Base-by-base conservation (phyloP, 352 stramenopile genomes). In the Pythium myriotylum region DNA sequence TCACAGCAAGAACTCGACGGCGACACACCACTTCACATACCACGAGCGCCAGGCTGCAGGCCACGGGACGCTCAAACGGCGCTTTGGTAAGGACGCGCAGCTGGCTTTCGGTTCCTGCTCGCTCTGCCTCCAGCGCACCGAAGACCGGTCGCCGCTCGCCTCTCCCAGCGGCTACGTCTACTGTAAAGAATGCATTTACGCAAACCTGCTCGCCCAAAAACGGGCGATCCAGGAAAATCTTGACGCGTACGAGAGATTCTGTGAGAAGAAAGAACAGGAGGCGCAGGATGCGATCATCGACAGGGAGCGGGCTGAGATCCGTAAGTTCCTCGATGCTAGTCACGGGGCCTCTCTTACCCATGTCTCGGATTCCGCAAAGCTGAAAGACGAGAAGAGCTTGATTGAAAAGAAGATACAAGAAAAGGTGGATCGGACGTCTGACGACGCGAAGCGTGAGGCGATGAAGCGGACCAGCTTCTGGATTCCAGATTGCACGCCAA, bases 151-250 rank as follows among this genome's bases (percentile, higher is more conserved):
- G 27, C 83, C 86, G n/a, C 69, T 92, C 7, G 75, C 81, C 51
- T 92, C 80, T 12, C 86, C 84, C 1, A 76, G 67, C 19, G 86
- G 86, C 27, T 95, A 79, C 47, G 61, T 95, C 16, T 95, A 87
- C 67, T 95, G 86, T 72, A 93, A 94, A 54, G 86, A 92, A 67
- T 95, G 86, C 66, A 94, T 95, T 60, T 95, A 95, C 75, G 70
- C 81, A 27, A 95, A 95, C 63, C 65, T 95, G 23, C 71, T 95
- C 29, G 73, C 82, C 10, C 86, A 95, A 56, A 95, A 95, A 65
- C 84, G 84, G 51, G 60, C 82, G 20, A 92, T 92, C 66, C 84
- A 93, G 51, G 79, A 92, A 27, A 83, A 85, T 27, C 17, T 80
- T 22, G 64, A 74, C 8, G 68, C 66, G 19, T 95, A 92, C 70